Conservation (phyloP, 192 early-diverging fungal genomes). For the Rhizophagus prolifer region DNA sequence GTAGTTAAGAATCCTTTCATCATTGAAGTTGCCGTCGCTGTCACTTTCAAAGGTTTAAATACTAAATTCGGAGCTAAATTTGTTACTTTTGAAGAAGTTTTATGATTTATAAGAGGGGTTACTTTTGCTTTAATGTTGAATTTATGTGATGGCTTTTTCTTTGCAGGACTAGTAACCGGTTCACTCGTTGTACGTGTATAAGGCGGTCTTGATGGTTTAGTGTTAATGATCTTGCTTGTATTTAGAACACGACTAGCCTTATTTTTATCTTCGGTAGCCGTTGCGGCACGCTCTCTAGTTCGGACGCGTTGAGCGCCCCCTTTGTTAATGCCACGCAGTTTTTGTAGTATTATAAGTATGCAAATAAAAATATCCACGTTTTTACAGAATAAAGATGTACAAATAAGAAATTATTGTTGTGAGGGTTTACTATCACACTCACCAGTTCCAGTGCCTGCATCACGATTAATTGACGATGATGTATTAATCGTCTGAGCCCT, state of each 20-base stretch:
- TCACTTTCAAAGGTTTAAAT: slow-evolving; percentile 11
- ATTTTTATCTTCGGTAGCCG: slow-evolving; percentile 18
- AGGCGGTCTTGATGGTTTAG: background rate
- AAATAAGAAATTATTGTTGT: background rate
- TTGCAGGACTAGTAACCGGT: background rate
- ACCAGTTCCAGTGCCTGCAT: slow-evolving; percentile 4
- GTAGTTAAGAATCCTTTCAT: background rate
- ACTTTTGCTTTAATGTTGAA: background rate
- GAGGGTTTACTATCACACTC: slow-evolving; percentile 1
- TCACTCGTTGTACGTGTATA: background rate
- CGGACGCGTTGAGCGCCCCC: slow-evolving; percentile 21
- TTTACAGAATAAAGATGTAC: background rate
- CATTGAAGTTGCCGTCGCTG: background rate
- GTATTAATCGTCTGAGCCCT: slow-evolving; percentile 1
- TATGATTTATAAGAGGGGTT: background rate
- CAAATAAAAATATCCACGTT: background rate
- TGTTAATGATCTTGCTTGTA: background rate
- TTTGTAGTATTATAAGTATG: background rate
- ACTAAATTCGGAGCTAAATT: background rate
- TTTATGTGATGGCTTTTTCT: background rate
- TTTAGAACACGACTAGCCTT: slow-evolving; percentile 23
- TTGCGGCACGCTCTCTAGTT: background rate
- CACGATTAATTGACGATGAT: background rate
- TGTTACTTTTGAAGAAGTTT: background rate
- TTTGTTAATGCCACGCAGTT: background rate